Percentiles rank a stretch among this genome's conserved stretches.
Conservation (phyloP, 2,329 filamentous ascomycete genomes). For the Neospermospora avenae region DNA sequence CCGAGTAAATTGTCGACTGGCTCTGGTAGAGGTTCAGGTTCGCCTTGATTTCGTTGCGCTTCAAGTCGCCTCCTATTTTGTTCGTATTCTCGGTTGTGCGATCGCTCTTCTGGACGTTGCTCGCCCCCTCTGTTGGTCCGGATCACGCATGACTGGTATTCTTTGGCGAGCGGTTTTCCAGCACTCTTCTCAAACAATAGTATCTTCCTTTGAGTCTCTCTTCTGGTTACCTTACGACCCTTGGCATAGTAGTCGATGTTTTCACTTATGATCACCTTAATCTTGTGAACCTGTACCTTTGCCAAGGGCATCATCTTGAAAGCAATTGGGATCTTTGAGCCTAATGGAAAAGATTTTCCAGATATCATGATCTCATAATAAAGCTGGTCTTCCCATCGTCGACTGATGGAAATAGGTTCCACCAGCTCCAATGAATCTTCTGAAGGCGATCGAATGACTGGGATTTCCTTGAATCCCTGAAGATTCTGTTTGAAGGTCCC, state of each 20-base stretch:
- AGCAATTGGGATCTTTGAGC: constrained; percentile 68
- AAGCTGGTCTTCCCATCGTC: constrained; percentile 73
- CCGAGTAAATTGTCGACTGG: constrained; percentile 60
- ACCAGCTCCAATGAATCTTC: constrained; percentile 70
- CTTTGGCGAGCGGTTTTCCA: constrained; percentile 58
- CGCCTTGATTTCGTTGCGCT: constrained; percentile 53
- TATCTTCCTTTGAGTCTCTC: constrained; percentile 64
- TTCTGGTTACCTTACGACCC: constrained; percentile 64
- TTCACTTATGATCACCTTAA: constrained; percentile 71
- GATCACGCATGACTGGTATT: constrained; percentile 64
- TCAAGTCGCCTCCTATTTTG: constrained; percentile 44
- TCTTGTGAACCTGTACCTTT: constrained; percentile 71
- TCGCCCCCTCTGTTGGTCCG: constrained; percentile 65
- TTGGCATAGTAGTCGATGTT: constrained; percentile 69
- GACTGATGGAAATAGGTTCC: constrained; percentile 71
- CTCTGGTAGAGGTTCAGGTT: constrained; percentile 29
- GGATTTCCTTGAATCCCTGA: constrained; percentile 63
- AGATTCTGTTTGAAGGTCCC: constrained; percentile 70
- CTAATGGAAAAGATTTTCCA: constrained; percentile 71
- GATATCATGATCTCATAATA: constrained; percentile 78
- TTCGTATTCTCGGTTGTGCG: constrained; percentile 21
- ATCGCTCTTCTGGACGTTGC: constrained; percentile 49
- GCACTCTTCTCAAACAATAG: constrained; percentile 69
- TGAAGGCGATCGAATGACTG: constrained; percentile 64
- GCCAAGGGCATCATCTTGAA: constrained; percentile 73